Conservation (phyloP, 2,329 filamentous ascomycete genomes). For the Trichothecium sympodiale region DNA sequence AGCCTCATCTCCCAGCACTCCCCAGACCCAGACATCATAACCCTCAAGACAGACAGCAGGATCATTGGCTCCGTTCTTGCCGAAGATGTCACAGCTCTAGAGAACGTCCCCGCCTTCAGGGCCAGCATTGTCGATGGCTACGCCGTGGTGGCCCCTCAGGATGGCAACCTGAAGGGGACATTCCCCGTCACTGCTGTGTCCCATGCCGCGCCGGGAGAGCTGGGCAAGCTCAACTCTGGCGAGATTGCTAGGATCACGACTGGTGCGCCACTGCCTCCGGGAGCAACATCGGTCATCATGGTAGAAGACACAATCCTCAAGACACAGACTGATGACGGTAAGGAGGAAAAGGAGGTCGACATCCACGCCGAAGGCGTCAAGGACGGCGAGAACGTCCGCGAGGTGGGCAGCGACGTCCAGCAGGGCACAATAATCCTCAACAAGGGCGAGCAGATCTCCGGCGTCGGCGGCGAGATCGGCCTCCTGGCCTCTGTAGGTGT, state of each 20-base stretch:
- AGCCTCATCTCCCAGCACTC: conserved; percentile 61
- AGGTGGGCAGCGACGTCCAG: conserved; percentile 79
- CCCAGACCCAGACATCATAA: conserved; percentile 47
- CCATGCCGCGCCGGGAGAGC: conserved; percentile 62
- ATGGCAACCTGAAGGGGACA: conserved; percentile 58
- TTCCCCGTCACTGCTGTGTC: conserved; percentile 84
- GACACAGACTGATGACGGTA: conserved; percentile 64
- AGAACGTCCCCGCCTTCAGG: conserved; percentile 83
- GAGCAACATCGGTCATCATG: conserved; percentile 81
- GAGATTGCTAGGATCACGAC: conserved; percentile 88
- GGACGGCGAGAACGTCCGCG: conserved; percentile 77
- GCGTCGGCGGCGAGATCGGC: conserved; percentile 83
- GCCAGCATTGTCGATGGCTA: conserved; percentile 98
- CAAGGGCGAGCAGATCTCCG: conserved; percentile 73
- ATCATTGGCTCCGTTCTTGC: conserved; percentile 73
- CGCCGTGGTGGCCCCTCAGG: conserved; percentile 59
- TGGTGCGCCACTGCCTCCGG: conserved; percentile 78
- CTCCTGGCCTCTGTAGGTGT: conserved; percentile 78
- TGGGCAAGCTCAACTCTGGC: conserved; percentile 45
- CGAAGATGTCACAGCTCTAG: conserved; percentile 66
- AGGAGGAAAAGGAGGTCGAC: conserved; percentile 79
- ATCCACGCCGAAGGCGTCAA: conserved; percentile 69
- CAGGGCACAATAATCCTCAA: conserved; percentile 58
- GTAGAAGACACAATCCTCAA: conserved; percentile 84
- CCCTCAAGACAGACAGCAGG: conserved; percentile 47